A percentile compares a stretch with the other conserved stretches of the same genome.
phyloP scores from a whole-genome alignment of 2,329 filamentous ascomycete genomes.

The Botrytis paeoniae region DNA sequence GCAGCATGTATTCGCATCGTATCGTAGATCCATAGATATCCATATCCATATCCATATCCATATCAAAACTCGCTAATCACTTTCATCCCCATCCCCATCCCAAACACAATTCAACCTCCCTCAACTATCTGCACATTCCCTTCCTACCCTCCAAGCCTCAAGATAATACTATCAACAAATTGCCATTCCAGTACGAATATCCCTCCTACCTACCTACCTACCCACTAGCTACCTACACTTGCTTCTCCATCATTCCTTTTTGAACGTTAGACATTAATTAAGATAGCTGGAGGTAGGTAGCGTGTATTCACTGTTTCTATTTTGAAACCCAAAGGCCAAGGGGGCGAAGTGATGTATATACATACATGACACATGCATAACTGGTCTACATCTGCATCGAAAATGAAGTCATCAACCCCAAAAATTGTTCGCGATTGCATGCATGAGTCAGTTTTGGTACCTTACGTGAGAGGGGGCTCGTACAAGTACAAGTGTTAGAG shows the following conservation, averaged over 20 bases:
- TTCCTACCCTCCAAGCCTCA: too few relatives aligned
- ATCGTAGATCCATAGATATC: too few relatives aligned
- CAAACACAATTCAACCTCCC: too few relatives aligned
- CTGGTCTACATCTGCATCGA: background rate
- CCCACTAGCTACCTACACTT: too few relatives aligned
- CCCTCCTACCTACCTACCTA: too few relatives aligned
- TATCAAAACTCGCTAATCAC: too few relatives aligned
- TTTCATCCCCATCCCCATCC: too few relatives aligned
- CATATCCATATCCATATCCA: too few relatives aligned
- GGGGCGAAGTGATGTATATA: background rate
- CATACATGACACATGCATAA: background rate
- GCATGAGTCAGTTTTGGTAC: background rate
- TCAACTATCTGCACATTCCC: too few relatives aligned
- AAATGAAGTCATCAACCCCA: background rate
- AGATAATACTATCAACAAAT: too few relatives aligned
- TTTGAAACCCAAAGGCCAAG: background rate
- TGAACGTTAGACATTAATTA: background rate
- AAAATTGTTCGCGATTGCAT: background rate
- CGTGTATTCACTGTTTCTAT: background rate
- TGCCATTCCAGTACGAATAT: too few relatives aligned
- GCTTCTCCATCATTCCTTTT: background rate
- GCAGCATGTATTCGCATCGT: too few relatives aligned
- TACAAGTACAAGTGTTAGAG: background rate
- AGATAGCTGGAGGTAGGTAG: background rate
- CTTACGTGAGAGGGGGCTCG: background rate